Evolutionary conservation across 2,329 filamentous ascomycete species (phyloP).

Genomic region (Claviceps monticola): DNA sequence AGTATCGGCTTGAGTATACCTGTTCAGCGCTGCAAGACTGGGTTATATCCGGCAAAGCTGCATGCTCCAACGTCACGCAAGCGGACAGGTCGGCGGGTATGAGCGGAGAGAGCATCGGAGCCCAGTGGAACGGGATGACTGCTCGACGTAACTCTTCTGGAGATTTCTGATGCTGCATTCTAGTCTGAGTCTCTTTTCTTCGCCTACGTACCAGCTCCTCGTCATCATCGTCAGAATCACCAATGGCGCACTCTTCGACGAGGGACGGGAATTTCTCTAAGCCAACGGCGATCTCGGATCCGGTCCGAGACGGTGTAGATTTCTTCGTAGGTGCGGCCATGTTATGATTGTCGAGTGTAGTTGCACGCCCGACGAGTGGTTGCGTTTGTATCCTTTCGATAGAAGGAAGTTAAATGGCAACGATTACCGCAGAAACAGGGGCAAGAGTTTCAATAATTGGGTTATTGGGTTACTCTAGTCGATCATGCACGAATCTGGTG

Average conservation of each 20-base stretch:
- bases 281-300: not conserved
- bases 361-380: not conserved
- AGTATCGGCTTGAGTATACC: conserved; percentile 20
- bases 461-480: not conserved
- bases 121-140: conserved; percentile 43
- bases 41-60: conserved; percentile 38
- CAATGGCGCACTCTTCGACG: conserved; percentile 5
- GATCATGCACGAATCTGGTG: not conserved
- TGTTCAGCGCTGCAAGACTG: conserved; percentile 37
- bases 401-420: not conserved
- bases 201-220: conserved; percentile 5
- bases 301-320: not conserved
- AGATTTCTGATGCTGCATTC: conserved; percentile 5
- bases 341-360: not conserved
- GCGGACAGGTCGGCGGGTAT: conserved; percentile 51
- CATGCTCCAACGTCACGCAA: conserved; percentile 17
- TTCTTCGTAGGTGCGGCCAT: not conserved
- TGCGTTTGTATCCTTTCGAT: not conserved
- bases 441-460: not conserved
- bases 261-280: not conserved
- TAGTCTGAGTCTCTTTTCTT: conserved; percentile 1
- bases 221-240: conserved; percentile 7
- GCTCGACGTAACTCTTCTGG: conserved; percentile 14
- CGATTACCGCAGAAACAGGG: not conserved
- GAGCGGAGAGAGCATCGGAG: conserved; percentile 52